Evolutionary conservation across 2,329 filamentous ascomycete genomes (phyloP), one percentile per base, ranked within the genome.

Genomic region (Pseudonectria foliicola): DNA sequence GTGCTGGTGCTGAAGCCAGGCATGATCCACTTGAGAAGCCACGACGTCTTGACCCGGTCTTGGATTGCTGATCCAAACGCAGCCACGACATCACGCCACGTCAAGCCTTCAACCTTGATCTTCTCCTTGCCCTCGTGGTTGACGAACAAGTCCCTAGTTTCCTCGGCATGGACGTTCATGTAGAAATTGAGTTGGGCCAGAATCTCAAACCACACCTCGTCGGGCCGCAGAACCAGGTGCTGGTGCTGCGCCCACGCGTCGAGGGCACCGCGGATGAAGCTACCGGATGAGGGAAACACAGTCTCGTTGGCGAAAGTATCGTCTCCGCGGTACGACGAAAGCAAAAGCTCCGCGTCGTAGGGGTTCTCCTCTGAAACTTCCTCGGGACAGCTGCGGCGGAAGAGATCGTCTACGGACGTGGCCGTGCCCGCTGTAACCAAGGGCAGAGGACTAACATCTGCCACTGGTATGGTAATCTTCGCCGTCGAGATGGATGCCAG

Each of bases 181-280:
- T 67, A 75, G 34, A 68, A 62, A 45, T 66, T 68, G 31, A 75
- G 53, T 50, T 75, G 71, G 1, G 60, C 57, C 4, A 76, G 56
- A 34, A 75, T 68, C 32, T 71, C 63, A 42, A 75, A 67, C 72
- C 72, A 76, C 21, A 76, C 53, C 34, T 74, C 71, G 25, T 76
- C 71, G 0, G 72, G 71, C 1, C 71, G 63, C 11, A 75, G 52
- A 1, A 62, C 56, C 2, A 76, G 56, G 43, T 71, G 62, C 38
- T 71, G 64, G 36, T 73, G 69, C 31, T 64, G 50, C 18, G 61
- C 67, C 61, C 72, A 73, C 1, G 70, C 69, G 23, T 66, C 56
- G 27, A 71, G 53, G 4, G 62, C 62, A 12, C 64, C 61, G 13
- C 64, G 57, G 13, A 72, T 56, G 42, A 73, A 61, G 16, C 66